These are phyloP conservation scores for Tillandsia leiboldiana DNA, from an alignment of 176 grass and related monocot genomes.

Conservation along the genomic window DNA sequence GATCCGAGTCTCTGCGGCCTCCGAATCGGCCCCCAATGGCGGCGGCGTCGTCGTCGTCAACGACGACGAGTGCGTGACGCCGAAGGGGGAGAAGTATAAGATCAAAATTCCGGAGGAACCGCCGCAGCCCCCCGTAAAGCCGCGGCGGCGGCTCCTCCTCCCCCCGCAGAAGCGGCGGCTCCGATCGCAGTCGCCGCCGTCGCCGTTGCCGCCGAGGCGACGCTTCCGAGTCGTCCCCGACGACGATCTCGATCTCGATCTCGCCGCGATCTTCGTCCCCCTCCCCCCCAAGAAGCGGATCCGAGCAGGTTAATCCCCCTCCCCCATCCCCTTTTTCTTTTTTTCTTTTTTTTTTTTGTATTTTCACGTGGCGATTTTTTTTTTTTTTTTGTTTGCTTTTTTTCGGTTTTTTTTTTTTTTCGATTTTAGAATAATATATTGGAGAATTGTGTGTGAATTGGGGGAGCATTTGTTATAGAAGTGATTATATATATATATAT, in stretches of 20 bases:
- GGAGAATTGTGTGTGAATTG: no score
- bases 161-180: constrained; percentile 39
- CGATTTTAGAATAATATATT: no score
- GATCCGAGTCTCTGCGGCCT: constrained; percentile 15
- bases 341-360: no score
- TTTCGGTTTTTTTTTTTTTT: no score
- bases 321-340: no score
- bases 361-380: no score
- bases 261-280: constrained; percentile 42
- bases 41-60: not conserved
- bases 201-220: constrained; percentile 22
- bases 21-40: not conserved
- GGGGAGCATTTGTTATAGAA: not conserved
- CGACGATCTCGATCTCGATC: constrained; percentile 17
- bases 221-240: no score
- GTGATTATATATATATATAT: not conserved
- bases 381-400: no score
- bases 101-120: not conserved
- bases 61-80: constrained; percentile 39
- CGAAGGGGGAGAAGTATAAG: constrained; percentile 21
- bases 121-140: constrained; percentile 20
- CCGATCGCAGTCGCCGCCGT: constrained; percentile 26
- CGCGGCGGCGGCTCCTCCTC: constrained; percentile 13
- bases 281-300: constrained; percentile 37
- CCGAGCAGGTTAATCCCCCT: constrained; percentile 13